Conservation (phyloP, 2,329 filamentous ascomycete genomes). For the Eutypella sp. region DNA sequence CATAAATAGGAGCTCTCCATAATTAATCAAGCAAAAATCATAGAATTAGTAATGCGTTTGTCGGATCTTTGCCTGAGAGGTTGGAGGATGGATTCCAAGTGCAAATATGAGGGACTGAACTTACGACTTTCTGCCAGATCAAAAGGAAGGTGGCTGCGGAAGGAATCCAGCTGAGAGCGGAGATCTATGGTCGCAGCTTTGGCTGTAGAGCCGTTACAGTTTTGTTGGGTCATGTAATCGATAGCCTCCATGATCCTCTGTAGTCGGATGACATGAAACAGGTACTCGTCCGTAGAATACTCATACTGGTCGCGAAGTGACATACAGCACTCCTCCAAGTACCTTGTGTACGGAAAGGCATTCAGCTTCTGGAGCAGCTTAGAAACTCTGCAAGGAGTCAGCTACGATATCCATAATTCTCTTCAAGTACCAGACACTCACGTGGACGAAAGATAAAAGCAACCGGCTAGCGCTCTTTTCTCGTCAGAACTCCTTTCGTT, state of each 20-base stretch:
- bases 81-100: background rate
- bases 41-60: no score
- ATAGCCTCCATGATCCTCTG: constrained; percentile 34
- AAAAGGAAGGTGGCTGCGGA: constrained; percentile 23
- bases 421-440: background rate
- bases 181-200: constrained; percentile 26
- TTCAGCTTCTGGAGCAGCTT: constrained; percentile 32
- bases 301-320: constrained; percentile 26
- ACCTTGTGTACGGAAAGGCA: constrained; percentile 27
- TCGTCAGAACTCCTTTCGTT: constrained; percentile 25
- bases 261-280: constrained; percentile 31
- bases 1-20: constrained; percentile 31
- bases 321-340: constrained; percentile 32
- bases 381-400: constrained; percentile 22
- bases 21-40: no score
- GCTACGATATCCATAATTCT: background rate
- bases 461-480: constrained; percentile 37
- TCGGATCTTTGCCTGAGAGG: background rate
- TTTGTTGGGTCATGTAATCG: constrained; percentile 20
- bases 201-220: constrained; percentile 17
- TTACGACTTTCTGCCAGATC: constrained; percentile 24
- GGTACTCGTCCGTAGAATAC: constrained; percentile 28
- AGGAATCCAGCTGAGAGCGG: constrained; percentile 27
- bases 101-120: constrained; percentile 7
- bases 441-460: constrained; percentile 36